A percentile compares a stretch with the other conserved stretches of the same genome.
Evolutionary conservation across 305 asterid genomes (phyloP).

Genomic region (Solanum hybrid): DNA sequence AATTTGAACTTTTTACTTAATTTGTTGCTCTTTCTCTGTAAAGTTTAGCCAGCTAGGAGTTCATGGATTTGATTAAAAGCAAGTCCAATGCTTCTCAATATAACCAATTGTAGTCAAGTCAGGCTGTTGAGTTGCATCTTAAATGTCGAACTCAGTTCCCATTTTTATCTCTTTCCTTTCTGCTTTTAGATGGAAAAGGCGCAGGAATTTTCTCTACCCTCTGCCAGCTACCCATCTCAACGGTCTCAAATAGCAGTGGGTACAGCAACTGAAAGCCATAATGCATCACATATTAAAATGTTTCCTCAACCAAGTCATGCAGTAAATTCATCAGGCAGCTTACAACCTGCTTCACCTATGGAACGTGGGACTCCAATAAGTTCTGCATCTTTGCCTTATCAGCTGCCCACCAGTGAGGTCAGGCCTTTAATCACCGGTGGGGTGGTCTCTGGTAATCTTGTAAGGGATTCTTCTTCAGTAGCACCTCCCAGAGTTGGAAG

Average conservation of each 20-base stretch:
- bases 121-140: not conserved
- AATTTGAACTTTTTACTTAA: not conserved
- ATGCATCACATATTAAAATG: conserved; percentile 30
- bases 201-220: conserved; percentile 43
- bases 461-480: conserved; percentile 29
- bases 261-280: conserved; percentile 42
- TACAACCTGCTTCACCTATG: conserved; percentile 38
- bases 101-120: not conserved
- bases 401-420: conserved; percentile 89
- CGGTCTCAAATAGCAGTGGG: conserved; percentile 39
- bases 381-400: conserved; percentile 56
- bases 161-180: not conserved
- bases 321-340: conserved; percentile 40
- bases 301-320: conserved; percentile 49
- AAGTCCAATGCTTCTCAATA: not conserved
- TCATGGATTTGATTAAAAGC: not conserved
- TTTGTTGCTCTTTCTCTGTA: not conserved
- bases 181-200: conserved; percentile 72
- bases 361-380: conserved; percentile 33
- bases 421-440: conserved; percentile 51
- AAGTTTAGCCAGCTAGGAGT: not conserved
- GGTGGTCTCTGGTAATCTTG: conserved; percentile 45
- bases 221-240: conserved; percentile 48
- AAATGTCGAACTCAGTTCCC: not conserved
- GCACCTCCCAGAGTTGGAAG: conserved; percentile 53